A percentile compares a stretch with the other conserved stretches of the same genome.
Conservation (phyloP, 495 filamentous ascomycete species). For the Penicillium fimorum region DNA sequence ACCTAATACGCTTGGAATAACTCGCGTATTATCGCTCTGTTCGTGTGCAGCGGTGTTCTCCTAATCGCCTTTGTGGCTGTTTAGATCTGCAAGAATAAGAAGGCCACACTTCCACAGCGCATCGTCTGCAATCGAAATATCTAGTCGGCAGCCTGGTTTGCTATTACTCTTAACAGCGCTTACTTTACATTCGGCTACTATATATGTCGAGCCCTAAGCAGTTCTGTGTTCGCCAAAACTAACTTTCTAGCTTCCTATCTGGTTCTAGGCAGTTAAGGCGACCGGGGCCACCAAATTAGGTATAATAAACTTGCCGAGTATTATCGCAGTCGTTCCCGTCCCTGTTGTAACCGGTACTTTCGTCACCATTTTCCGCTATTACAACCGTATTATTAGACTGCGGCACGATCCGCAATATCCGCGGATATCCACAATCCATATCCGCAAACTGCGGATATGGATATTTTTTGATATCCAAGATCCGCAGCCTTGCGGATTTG, state of each 20-base stretch:
- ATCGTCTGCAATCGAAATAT: background rate
- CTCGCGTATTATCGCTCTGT: constrained; percentile 35
- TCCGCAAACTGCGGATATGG: no score
- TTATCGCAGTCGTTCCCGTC: constrained; percentile 18
- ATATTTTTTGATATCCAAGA: no score
- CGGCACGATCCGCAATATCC: no score
- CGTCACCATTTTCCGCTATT: constrained; percentile 35
- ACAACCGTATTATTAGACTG: no score
- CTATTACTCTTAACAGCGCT: background rate
- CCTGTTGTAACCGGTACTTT: constrained; percentile 20
- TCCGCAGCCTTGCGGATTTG: no score
- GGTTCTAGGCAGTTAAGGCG: constrained; percentile 38
- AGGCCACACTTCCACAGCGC: background rate
- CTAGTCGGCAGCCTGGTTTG: background rate
- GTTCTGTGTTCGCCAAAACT: background rate
- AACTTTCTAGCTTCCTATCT: constrained; percentile 32
- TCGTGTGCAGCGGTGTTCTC: constrained; percentile 31
- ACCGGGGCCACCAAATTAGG: constrained; percentile 30
- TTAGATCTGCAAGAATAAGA: constrained; percentile 12
- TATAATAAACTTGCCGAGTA: constrained; percentile 14
- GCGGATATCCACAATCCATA: no score
- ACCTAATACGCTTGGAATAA: constrained; percentile 36
- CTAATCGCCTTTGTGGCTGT: constrained; percentile 24
- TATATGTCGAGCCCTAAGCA: background rate
- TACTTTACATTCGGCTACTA: background rate